Percentiles rank a stretch among this genome's conserved stretches.
phyloP scores from a whole-genome alignment of 441 rosid species.

The Gossypium aridum region DNA sequence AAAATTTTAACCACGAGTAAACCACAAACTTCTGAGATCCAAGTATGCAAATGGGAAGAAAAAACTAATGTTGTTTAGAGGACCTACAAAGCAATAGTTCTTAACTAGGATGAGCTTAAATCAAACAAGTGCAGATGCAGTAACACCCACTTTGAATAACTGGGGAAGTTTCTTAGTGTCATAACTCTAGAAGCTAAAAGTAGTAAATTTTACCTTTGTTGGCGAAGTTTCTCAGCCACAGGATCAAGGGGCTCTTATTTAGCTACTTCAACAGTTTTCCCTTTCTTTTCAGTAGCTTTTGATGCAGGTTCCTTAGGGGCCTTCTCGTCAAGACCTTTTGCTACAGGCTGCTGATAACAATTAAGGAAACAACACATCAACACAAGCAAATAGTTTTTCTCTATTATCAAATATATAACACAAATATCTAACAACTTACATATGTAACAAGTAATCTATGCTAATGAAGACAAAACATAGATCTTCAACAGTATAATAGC shows the following conservation, averaged over 20 bases:
- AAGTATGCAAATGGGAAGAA: neutral
- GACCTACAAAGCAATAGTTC: neutral
- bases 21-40: neutral
- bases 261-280: neutral
- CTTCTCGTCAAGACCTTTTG: slow-evolving; percentile 40
- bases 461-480: neutral
- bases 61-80: neutral
- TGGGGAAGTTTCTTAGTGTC: neutral
- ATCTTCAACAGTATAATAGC: no score
- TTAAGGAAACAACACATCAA: neutral
- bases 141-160: neutral
- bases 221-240: neutral
- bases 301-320: slow-evolving; percentile 17
- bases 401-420: neutral
- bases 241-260: neutral
- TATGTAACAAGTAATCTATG: neutral
- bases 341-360: slow-evolving; percentile 37
- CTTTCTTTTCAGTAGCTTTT: neutral
- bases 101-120: neutral
- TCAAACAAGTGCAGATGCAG: neutral
- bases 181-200: neutral
- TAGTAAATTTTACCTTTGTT: neutral
- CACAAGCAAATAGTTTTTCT: neutral
- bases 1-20: neutral
- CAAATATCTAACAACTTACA: neutral